phyloP scores from a whole-genome alignment of 495 filamentous ascomycete species.

The Lentithecium fluviatile region DNA sequence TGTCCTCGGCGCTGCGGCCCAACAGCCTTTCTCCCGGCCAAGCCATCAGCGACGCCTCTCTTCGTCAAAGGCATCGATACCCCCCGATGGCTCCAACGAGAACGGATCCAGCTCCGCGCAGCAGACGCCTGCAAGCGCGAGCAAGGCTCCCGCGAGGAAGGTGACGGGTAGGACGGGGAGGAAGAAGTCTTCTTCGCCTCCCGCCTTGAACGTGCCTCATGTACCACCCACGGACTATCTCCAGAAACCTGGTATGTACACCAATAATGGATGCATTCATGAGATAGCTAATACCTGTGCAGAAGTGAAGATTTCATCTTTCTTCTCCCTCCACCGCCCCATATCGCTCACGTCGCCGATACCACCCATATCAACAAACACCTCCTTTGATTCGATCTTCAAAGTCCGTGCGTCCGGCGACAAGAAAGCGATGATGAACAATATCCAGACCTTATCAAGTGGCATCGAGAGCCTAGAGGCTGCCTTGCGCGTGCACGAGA shows the following conservation, averaged over 20 bases:
- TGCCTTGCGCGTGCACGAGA: constrained; percentile 41
- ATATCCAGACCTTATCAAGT: constrained; percentile 74
- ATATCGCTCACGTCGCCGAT: constrained; percentile 82
- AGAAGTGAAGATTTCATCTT: constrained; percentile 86
- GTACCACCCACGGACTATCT: constrained; percentile 82
- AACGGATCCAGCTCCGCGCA: constrained; percentile 25
- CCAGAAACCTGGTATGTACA: constrained; percentile 62
- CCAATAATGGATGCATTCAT: background rate
- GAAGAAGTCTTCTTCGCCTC: constrained; percentile 43
- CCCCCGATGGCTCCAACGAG: constrained; percentile 25
- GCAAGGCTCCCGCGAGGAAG: constrained; percentile 35
- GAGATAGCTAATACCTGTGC: constrained; percentile 18
- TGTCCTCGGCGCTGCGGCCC: constrained; percentile 14
- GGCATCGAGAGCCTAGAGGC: constrained; percentile 62
- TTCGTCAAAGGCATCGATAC: constrained; percentile 39
- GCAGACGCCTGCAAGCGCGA: constrained; percentile 18
- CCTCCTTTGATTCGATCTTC: constrained; percentile 81
- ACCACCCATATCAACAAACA: constrained; percentile 66
- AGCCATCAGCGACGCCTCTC: constrained; percentile 37
- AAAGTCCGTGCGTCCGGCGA: constrained; percentile 53
- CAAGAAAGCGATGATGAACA: constrained; percentile 54
- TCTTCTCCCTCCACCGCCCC: constrained; percentile 94
- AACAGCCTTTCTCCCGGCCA: constrained; percentile 24
- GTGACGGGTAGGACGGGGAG: constrained; percentile 24
- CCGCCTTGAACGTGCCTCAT: constrained; percentile 65